A percentile compares a stretch with the other conserved stretches of the same genome.
phyloP scores from a whole-genome alignment of 495 filamentous ascomycete species.

The Penicillium silybi region DNA sequence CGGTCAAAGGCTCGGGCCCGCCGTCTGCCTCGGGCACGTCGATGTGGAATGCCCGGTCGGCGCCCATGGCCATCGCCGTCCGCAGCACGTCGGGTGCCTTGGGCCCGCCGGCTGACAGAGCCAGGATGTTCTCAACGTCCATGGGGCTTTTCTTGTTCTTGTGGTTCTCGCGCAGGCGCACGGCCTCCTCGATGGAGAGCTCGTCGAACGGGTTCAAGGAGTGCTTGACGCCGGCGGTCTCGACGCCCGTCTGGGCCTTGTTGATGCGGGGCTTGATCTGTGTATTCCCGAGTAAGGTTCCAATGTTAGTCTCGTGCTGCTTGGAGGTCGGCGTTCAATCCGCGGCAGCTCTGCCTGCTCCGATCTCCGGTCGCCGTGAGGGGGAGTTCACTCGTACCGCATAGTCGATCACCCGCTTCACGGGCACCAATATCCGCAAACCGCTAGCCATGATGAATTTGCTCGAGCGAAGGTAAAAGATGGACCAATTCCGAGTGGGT shows the following conservation, averaged over 20 bases:
- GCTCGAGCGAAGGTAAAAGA: constrained; percentile 1
- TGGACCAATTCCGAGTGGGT: constrained; percentile 14
- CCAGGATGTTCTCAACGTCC: constrained; percentile 81
- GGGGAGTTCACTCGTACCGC: constrained; percentile 58
- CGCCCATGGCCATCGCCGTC: constrained; percentile 98
- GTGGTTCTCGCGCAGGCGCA: constrained; percentile 79
- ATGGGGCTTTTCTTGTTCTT: constrained; percentile 35
- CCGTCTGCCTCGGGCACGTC: constrained; percentile 55
- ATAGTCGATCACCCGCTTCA: constrained; percentile 99
- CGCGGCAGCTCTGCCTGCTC: constrained; percentile 4
- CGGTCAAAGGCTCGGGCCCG: constrained; percentile 79
- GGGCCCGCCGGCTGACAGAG: constrained; percentile 78
- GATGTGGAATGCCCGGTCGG: constrained; percentile 85
- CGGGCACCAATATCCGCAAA: constrained; percentile 86
- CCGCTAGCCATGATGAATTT: constrained; percentile 63
- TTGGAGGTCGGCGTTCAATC: neutral
- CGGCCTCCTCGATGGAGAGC: constrained; percentile 92
- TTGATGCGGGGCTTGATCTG: constrained; percentile 98
- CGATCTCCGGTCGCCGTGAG: constrained; percentile 6
- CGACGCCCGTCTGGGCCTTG: constrained; percentile 88
- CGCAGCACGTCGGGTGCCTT: constrained; percentile 85
- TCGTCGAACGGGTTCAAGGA: constrained; percentile 99
- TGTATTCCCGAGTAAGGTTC: neutral
- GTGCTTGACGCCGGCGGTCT: constrained; percentile 90
- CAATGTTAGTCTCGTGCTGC: constrained; percentile 1